Evolutionary conservation across 331 rosid species (phyloP), one percentile per base, ranked within the genome.

Genomic region (Rosa hybrid): DNA sequence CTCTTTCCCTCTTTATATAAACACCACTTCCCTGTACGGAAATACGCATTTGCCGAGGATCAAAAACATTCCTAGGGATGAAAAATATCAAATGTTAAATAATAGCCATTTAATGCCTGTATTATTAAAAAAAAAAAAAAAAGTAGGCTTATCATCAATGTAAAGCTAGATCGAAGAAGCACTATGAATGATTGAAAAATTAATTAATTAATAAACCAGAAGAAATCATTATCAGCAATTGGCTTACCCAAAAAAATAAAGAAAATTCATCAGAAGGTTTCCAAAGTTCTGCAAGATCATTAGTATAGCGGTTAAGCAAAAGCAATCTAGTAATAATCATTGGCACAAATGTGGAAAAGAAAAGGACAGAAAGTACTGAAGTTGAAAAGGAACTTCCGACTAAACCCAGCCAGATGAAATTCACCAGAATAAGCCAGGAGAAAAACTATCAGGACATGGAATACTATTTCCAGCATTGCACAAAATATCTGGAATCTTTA

Each of bases 21-120:
- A 95, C 86, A 77, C 98, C 99, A 86, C 98, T 95, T 78, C 99
- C 99, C 86, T 92, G 96, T n/a, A 95, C 96, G 27, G 97, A 91
- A 78, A 93, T 89, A 42, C 99, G 94, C 96, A 95, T 93, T 71
- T 93, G 97, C 34, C 99, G 97, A 70, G 99, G 99, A 85, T 91
- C 99, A 88, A 93, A 95, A 80, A 95, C 90, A 86, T 95, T 87
- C 91, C 99, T 95, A 83, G 56, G 84, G 74, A 76, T 83, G 74
- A 68, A 83, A 77, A 60, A 45, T 63, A 74, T 59, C 56, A 50
- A 83, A 71, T 14, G 41, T 62, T 70, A 27, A 74, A 83, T 17
- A 67, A 63, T 25, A 20, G 69, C n/a, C 39, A 71, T 4, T 3
- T 17, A 42, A 64, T 27, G 46, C 49, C 12, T 39, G 14, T 8